Percentiles rank a stretch among this genome's conserved stretches.
These are phyloP conservation scores for Tricholoma sp. DNA, from an alignment of 768 basidiomycete genomes.

Conservation along the genomic window DNA sequence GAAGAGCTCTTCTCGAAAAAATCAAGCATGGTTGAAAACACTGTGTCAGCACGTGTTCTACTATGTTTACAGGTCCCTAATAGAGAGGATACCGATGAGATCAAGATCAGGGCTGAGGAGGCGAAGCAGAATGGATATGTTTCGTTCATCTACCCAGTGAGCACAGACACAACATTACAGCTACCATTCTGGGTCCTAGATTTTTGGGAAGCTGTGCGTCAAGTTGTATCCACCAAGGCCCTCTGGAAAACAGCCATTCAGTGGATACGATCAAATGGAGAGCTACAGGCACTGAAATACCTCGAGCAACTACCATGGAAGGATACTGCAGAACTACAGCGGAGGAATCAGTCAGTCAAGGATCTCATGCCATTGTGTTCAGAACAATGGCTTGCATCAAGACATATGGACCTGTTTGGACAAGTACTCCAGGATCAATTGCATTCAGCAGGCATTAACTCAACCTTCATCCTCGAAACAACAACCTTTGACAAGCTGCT, in stretches of 20 bases:
- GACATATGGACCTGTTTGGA: background rate
- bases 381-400: background rate
- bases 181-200: background rate
- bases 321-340: background rate
- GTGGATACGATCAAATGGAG: background rate
- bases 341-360: background rate
- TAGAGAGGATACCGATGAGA: too few species aligned
- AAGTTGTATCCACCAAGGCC: background rate
- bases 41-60: too few species aligned
- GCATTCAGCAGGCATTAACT: background rate
- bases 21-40: too few species aligned
- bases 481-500: background rate
- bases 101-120: too few species aligned
- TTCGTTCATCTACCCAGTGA: background rate
- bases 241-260: background rate
- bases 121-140: background rate
- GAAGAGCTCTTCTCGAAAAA: too few species aligned
- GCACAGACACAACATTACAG: background rate
- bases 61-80: too few species aligned
- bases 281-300: background rate
- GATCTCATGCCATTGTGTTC: background rate
- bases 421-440: background rate
- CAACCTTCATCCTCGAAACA: background rate
- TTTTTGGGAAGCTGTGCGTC: background rate
- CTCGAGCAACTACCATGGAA: background rate